phyloP scores from a whole-genome alignment of 306 rosid genomes.

The Lathyrus sativus region DNA sequence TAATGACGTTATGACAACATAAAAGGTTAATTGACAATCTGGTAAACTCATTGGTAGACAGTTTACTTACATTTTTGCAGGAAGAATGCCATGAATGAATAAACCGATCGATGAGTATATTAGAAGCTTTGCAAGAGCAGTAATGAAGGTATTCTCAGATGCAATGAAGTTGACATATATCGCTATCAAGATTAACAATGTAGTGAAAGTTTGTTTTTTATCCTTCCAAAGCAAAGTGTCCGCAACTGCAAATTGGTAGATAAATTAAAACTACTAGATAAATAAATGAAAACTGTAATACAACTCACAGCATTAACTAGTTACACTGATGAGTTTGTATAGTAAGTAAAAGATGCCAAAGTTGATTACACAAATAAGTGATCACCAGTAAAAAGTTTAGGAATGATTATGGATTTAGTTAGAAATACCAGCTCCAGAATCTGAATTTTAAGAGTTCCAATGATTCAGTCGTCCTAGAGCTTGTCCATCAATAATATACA shows the following conservation, averaged over 20 bases:
- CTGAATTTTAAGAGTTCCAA: slow-evolving; percentile 15
- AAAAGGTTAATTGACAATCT: slow-evolving; percentile 19
- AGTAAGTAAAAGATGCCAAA: slow-evolving; percentile 18
- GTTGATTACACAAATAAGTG: background rate
- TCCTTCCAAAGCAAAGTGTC: slow-evolving; percentile 96
- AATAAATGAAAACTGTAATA: slow-evolving; percentile 24
- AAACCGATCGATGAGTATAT: slow-evolving; percentile 52
- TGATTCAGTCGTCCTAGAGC: slow-evolving; percentile 22
- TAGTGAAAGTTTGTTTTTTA: slow-evolving; percentile 62
- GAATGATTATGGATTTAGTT: background rate
- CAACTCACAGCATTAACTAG: slow-evolving; percentile 18
- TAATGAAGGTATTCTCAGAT: slow-evolving; percentile 62
- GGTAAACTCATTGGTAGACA: background rate
- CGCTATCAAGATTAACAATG: slow-evolving; percentile 64
- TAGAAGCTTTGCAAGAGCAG: slow-evolving; percentile 75
- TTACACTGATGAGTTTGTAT: background rate
- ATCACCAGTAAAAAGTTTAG: background rate
- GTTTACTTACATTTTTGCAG: slow-evolving; percentile 70
- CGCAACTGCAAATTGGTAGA: slow-evolving; percentile 69
- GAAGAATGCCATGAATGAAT: slow-evolving; percentile 67
- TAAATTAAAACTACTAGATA: slow-evolving; percentile 33
- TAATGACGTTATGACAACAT: slow-evolving; percentile 11
- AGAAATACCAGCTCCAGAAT: slow-evolving; percentile 20
- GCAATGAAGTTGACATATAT: slow-evolving; percentile 82
- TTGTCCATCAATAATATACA: slow-evolving; percentile 15